Conservation (phyloP, 208 protist genomes). For the Crithidia mellificae region DNA sequence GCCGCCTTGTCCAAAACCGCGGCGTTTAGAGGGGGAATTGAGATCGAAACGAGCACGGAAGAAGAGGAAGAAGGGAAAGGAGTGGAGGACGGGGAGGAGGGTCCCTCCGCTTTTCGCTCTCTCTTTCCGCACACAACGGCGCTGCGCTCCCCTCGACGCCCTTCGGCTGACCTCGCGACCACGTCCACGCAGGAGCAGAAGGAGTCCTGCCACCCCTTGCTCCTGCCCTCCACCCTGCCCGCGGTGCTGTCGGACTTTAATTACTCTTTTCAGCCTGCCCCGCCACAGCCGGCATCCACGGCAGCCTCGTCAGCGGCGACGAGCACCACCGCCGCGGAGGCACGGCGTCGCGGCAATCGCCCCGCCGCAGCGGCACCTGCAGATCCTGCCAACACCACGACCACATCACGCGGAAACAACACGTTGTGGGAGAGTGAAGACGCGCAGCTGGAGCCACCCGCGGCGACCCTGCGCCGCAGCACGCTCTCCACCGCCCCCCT, state of each 20-base stretch:
- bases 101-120: conserved; percentile 1
- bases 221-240: conserved; percentile 53
- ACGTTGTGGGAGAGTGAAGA: not conserved
- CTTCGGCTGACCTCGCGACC: no score
- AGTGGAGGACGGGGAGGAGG: not conserved
- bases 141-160: not conserved
- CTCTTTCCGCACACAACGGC: not conserved
- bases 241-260: conserved; percentile 71
- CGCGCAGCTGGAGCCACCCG: not conserved
- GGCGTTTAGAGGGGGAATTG: not conserved
- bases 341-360: not conserved
- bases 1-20: not conserved
- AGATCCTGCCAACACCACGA: no score
- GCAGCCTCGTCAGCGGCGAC: not conserved
- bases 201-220: conserved; percentile 26
- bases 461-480: conserved; percentile 31
- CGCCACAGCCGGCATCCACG: not conserved
- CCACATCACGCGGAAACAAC: no score
- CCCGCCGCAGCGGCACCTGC: not conserved
- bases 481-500: conserved; percentile 54
- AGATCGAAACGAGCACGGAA: not conserved
- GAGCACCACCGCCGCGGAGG: not conserved
- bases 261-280: conserved; percentile 38
- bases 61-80: no score
- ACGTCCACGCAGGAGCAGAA: not conserved